These are phyloP conservation scores for Aspergillus sp. DNA, from an alignment of 2,329 filamentous ascomycete genomes.

Conservation along the genomic window DNA sequence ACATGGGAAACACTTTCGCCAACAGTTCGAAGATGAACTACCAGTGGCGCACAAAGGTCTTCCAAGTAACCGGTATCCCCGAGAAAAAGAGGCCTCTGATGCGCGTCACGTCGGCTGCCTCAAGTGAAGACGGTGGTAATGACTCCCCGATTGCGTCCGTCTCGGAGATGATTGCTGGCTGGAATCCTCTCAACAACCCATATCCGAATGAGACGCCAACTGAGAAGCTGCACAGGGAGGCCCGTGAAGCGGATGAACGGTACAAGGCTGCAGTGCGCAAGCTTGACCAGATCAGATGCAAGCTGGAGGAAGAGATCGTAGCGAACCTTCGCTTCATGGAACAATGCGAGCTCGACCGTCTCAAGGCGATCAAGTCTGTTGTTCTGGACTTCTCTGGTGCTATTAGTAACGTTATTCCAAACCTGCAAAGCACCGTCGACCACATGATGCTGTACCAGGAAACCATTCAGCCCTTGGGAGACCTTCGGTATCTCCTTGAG, in stretches of 20 bases:
- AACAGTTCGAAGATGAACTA: slow-evolving; percentile 98
- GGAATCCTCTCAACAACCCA: slow-evolving; percentile 85
- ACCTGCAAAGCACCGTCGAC: slow-evolving; percentile 89
- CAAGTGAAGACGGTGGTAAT: slow-evolving; percentile 48
- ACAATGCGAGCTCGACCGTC: slow-evolving; percentile 87
- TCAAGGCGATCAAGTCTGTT: slow-evolving; percentile 97
- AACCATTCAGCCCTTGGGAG: slow-evolving; percentile 87
- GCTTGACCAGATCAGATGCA: slow-evolving; percentile 84
- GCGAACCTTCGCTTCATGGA: slow-evolving; percentile 93
- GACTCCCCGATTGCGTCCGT: slow-evolving; percentile 81
- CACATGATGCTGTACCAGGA: slow-evolving; percentile 99
- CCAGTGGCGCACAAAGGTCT: slow-evolving; percentile 90
- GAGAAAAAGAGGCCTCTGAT: slow-evolving; percentile 73
- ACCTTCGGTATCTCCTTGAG: slow-evolving; percentile 88
- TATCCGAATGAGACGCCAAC: slow-evolving; percentile 89
- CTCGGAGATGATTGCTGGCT: slow-evolving; percentile 81
- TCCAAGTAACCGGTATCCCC: slow-evolving; percentile 77
- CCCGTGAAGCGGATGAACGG: slow-evolving; percentile 80
- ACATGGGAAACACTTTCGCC: slow-evolving; percentile 89
- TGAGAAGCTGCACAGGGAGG: slow-evolving; percentile 81
- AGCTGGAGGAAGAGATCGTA: slow-evolving; percentile 90
- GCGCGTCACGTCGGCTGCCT: slow-evolving; percentile 66
- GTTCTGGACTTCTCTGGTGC: slow-evolving; percentile 95
- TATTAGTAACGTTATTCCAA: slow-evolving; percentile 96
- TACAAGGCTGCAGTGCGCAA: slow-evolving; percentile 83